A percentile compares a stretch with the other conserved stretches of the same genome.
Evolutionary conservation across 1,284 basidiomycete species (phyloP).

Genomic region (Malassezia brasiliensis): DNA sequence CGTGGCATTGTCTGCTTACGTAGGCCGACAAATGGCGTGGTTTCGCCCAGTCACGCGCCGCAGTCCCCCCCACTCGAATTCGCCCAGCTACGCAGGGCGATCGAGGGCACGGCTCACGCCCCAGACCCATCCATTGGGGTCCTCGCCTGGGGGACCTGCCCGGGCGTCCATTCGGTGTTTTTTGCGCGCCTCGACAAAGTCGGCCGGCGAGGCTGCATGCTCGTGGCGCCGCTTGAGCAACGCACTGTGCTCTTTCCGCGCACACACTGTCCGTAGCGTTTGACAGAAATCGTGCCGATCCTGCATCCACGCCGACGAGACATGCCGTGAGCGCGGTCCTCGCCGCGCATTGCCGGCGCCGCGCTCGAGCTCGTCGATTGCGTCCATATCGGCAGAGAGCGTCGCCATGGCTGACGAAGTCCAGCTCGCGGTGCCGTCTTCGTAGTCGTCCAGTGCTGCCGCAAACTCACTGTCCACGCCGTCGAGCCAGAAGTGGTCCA

Average conservation of each 20-base stretch:
- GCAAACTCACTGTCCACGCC: not conserved
- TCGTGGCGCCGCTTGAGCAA: slow-evolving; percentile 1
- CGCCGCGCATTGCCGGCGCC: no score
- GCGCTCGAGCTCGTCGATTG: not conserved
- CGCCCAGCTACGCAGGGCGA: not conserved
- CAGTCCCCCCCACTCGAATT: no score
- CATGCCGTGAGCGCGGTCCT: not conserved
- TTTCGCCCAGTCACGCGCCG: not conserved
- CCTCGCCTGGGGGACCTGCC: not conserved
- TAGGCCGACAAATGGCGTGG: slow-evolving; percentile 8
- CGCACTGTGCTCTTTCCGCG: not conserved
- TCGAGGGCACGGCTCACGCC: not conserved
- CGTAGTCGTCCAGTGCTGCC: not conserved
- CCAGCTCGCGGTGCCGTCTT: slow-evolving; percentile 2
- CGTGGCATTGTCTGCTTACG: not conserved
- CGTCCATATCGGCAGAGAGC: not conserved
- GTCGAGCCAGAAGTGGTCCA: slow-evolving; percentile 31
- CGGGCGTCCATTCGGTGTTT: not conserved
- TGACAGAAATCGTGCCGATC: slow-evolving; percentile 23
- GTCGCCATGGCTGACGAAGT: not conserved
- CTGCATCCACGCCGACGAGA: slow-evolving; percentile 11
- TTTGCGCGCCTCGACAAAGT: not conserved
- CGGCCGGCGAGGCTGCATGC: not conserved
- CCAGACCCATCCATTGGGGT: not conserved
- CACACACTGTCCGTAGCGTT: slow-evolving; percentile 23